These are phyloP conservation scores for Hymenoscyphus linearis DNA, from an alignment of 2,329 filamentous ascomycete species.

Conservation along the genomic window DNA sequence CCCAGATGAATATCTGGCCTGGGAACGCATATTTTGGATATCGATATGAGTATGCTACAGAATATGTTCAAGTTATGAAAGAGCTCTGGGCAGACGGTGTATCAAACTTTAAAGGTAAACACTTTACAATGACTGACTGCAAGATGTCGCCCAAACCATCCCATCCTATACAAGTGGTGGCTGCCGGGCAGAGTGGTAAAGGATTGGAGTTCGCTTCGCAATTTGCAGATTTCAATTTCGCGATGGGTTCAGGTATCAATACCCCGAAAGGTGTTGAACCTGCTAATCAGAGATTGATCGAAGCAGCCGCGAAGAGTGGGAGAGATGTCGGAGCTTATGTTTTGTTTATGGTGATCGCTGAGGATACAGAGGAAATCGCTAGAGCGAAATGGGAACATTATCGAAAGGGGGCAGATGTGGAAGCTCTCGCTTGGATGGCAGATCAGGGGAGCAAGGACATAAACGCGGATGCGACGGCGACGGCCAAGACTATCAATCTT, in stretches of 20 bases:
- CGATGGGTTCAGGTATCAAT: conserved; percentile 31
- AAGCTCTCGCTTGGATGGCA: conserved; percentile 32
- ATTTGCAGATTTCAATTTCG: conserved; percentile 33
- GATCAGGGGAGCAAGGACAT: conserved; percentile 31
- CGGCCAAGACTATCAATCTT: conserved; percentile 25
- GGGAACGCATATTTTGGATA: conserved; percentile 31
- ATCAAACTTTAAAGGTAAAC: conserved; percentile 32
- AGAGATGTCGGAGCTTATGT: conserved; percentile 33
- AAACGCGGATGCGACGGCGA: conserved; percentile 30
- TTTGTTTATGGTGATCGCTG: conserved; percentile 33
- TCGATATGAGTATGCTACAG: conserved; percentile 33
- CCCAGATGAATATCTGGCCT: conserved; percentile 34
- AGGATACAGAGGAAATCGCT: conserved; percentile 30
- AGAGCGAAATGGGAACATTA: conserved; percentile 32
- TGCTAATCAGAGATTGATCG: conserved; percentile 28
- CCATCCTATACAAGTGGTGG: conserved; percentile 29
- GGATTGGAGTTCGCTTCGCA: conserved; percentile 33
- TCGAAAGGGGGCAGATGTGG: conserved; percentile 30
- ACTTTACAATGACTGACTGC: conserved; percentile 34
- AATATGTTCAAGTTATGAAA: conserved; percentile 33
- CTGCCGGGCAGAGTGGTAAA: conserved; percentile 32
- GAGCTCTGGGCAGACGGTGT: conserved; percentile 32
- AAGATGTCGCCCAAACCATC: conserved; percentile 28
- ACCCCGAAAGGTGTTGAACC: conserved; percentile 27
- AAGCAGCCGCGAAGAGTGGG: conserved; percentile 26